Percentiles rank a stretch among this genome's conserved stretches.
These are phyloP conservation scores for Myxozyma melibiosi DNA, from an alignment of 805 yeast species.

Conservation along the genomic window DNA sequence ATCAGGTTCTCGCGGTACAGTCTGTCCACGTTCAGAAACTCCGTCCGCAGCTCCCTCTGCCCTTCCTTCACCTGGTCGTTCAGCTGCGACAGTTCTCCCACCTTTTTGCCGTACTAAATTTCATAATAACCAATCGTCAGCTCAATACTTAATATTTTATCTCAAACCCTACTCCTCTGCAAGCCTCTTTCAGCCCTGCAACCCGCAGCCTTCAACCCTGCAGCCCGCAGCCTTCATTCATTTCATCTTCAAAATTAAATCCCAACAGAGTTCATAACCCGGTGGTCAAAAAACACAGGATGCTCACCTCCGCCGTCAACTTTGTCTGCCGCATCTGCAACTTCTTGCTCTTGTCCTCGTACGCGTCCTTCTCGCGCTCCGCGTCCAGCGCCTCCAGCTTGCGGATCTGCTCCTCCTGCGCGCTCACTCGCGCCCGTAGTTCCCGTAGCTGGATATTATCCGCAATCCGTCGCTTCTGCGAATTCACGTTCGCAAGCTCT, in stretches of 20 bases:
- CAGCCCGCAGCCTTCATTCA: too few species aligned
- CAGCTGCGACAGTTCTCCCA: slow-evolving; percentile 85
- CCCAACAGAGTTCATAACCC: too few species aligned
- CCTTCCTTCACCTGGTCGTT: slow-evolving; percentile 65
- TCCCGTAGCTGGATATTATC: slow-evolving; percentile 64
- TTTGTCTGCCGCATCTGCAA: slow-evolving; percentile 55
- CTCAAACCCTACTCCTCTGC: too few species aligned
- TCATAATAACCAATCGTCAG: slow-evolving; percentile 23
- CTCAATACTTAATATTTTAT: not conserved
- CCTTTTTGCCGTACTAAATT: slow-evolving; percentile 61
- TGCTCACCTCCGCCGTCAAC: slow-evolving; percentile 52
- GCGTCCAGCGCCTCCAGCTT: slow-evolving; percentile 60
- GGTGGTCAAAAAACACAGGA: too few species aligned
- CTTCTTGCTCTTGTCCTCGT: slow-evolving; percentile 58
- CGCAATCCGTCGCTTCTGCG: slow-evolving; percentile 59
- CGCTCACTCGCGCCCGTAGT: slow-evolving; percentile 46
- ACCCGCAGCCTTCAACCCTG: too few species aligned
- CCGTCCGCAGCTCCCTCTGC: slow-evolving; percentile 63
- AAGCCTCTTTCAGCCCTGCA: too few species aligned
- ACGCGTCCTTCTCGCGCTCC: slow-evolving; percentile 59
- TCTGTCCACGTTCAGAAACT: slow-evolving; percentile 67
- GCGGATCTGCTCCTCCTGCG: slow-evolving; percentile 46
- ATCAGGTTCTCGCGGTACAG: slow-evolving; percentile 71
- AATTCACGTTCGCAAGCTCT: slow-evolving; percentile 38
- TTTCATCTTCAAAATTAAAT: too few species aligned